Base-by-base conservation (phyloP, 345 rosid species). In the Bruguiera sexangula region DNA sequence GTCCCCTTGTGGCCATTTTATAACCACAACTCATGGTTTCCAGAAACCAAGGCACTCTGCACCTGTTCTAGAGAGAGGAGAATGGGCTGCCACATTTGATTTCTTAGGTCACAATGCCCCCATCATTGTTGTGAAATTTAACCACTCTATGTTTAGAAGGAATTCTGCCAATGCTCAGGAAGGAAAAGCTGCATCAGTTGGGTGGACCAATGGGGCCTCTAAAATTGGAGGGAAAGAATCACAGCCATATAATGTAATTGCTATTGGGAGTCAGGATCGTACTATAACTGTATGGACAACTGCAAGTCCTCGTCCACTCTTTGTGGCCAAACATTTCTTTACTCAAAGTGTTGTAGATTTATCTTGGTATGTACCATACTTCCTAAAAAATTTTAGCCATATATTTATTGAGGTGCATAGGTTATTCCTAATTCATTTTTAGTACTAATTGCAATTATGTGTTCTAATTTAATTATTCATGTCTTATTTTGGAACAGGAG, bases 11-110 rank as follows among this genome's bases (percentile, higher is more conserved):
- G 99, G 99, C 55, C 99, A 92, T 82, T 96, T 89, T 72, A 83
- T 96, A 76, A 92, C 99, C 52, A 96, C 98, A 13, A 96, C 99
- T 69, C 97, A 96, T 67, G 99, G 99, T 73, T 96, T 79, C 85
- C 99, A 96, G 84, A 96, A 92, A 81, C 99, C 99, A n/a, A 90
- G 94, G 87, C 99, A 96, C 85, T 96, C 99, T 76, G 99, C 98
- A 59, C 99, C 99, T 32, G 99, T 96, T 80, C 84, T 96, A 20
- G 98, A 92, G 80, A 87, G 99, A 80, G 99, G 97, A 56, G 98
- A 96, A 76, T 96, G 99, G 99, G 89, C 96, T 62, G 99, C 91
- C 43, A 86, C 96, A 52, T 96, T 90, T 68, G 99, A 96, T 82
- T 96, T 96, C 85, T 73, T 96, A 74, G 99, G 99, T 39, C 99